Conservation (phyloP, 2,329 filamentous ascomycete species). For the Monosporascus sp. region DNA sequence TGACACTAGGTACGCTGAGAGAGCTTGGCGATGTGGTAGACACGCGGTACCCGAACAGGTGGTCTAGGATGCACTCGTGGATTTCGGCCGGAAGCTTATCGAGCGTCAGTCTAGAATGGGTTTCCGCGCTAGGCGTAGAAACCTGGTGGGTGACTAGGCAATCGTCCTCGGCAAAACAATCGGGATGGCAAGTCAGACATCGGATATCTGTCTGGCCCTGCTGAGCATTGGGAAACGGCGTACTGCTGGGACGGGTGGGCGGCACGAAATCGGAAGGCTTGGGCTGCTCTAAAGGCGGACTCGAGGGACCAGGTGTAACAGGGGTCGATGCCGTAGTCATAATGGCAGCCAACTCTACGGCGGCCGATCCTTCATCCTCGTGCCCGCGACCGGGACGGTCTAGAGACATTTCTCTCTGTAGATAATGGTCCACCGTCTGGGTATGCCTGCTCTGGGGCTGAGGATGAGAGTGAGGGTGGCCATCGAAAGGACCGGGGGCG, state of each 20-base stretch:
- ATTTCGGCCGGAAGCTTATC: constrained; percentile 62
- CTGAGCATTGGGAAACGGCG: constrained; percentile 53
- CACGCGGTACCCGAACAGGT: constrained; percentile 63
- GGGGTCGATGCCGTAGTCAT: constrained; percentile 48
- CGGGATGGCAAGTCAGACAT: constrained; percentile 34
- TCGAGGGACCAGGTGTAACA: constrained; percentile 49
- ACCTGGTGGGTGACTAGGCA: constrained; percentile 22
- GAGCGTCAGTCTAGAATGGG: constrained; percentile 33
- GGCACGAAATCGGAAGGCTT: constrained; percentile 44
- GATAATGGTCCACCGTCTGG: constrained; percentile 9
- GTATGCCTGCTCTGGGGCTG: constrained; percentile 16
- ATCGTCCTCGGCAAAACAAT: constrained; percentile 23
- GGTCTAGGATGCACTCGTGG: constrained; percentile 66
- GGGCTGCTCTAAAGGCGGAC: constrained; percentile 43
- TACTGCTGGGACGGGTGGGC: constrained; percentile 53
- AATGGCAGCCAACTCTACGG: constrained; percentile 38
- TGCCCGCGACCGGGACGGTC: constrained; percentile 21
- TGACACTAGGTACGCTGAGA: constrained; percentile 46
- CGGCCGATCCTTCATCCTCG: constrained; percentile 34
- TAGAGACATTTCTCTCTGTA: constrained; percentile 20
- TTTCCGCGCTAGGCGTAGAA: constrained; percentile 16
- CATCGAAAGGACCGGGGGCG: constrained; percentile 18
- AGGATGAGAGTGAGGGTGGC: constrained; percentile 16
- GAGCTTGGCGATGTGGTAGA: constrained; percentile 55
- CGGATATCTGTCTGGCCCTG: constrained; percentile 39